Percentiles rank a stretch among this genome's conserved stretches.
Evolutionary conservation across 352 stramenopile genomes (phyloP).

Genomic region (Pythium graminicola): DNA sequence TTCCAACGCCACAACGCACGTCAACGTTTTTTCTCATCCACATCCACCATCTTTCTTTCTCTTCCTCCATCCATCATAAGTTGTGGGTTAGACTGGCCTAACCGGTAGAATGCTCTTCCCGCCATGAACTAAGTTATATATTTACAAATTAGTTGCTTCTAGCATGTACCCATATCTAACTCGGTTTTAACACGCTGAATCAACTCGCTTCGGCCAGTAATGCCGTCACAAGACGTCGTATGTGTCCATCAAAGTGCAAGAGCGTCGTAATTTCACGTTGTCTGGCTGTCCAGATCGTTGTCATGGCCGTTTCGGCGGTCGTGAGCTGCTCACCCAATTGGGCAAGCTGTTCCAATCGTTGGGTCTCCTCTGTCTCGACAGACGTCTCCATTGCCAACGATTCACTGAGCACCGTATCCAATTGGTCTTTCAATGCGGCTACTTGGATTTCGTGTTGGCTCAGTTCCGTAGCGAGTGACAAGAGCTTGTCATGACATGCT

Average conservation of each 20-base stretch:
- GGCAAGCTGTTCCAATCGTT: not conserved
- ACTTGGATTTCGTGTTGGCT: not conserved
- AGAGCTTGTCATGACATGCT: slow-evolving; percentile 7
- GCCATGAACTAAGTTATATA: too few relatives aligned
- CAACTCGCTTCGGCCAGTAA: slow-evolving; percentile 8
- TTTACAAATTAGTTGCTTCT: too few relatives aligned
- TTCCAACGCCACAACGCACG: too few relatives aligned
- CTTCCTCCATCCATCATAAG: too few relatives aligned
- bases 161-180: too few relatives aligned
- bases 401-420: slow-evolving; percentile 5
- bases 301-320: not conserved
- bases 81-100: too few relatives aligned
- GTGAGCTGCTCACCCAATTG: slow-evolving; percentile 10
- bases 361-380: not conserved
- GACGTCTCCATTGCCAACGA: not conserved
- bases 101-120: too few relatives aligned
- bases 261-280: slow-evolving; percentile 14
- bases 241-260: slow-evolving; percentile 19
- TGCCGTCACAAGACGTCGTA: slow-evolving; percentile 12
- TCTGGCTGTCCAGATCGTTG: not conserved
- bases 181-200: too few relatives aligned
- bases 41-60: too few relatives aligned
- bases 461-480: not conserved
- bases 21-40: too few relatives aligned
- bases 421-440: slow-evolving; percentile 1